phyloP scores from a whole-genome alignment of 108 stramenopile genomes.

The Skeletonema marinoi region DNA sequence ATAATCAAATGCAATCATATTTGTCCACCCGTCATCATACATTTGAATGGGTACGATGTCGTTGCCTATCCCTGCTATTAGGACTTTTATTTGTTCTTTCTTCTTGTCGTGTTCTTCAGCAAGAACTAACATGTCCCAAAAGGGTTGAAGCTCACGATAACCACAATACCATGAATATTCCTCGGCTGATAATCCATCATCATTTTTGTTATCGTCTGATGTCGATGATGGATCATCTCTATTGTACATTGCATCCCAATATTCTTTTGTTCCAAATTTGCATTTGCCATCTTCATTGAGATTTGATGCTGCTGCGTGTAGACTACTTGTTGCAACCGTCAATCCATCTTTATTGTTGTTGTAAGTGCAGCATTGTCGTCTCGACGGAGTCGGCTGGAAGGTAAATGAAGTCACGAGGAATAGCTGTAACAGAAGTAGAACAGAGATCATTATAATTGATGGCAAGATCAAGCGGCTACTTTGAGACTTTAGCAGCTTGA shows the following conservation, averaged over 20 bases:
- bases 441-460: too few species aligned
- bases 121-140: slow-evolving; percentile 37
- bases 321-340: neutral
- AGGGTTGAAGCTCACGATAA: slow-evolving; percentile 57
- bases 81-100: neutral
- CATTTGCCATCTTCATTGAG: neutral
- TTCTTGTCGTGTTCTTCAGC: neutral
- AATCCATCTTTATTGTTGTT: too few species aligned
- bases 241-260: slow-evolving; percentile 49
- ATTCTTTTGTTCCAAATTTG: slow-evolving; percentile 47
- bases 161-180: slow-evolving; percentile 58
- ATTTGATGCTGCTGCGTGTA: neutral
- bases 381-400: too few species aligned
- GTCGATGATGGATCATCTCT: neutral
- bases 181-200: neutral
- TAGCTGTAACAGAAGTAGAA: too few species aligned
- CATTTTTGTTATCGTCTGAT: neutral
- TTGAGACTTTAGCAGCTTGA: too few species aligned
- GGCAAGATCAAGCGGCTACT: too few species aligned
- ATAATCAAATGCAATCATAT: slow-evolving; percentile 35
- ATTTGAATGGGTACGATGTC: slow-evolving; percentile 11
- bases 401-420: too few species aligned
- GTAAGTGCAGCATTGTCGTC: too few species aligned
- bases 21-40: slow-evolving; percentile 24
- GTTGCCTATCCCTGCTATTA: slow-evolving; percentile 33